phyloP scores from a whole-genome alignment of 208 protist species.

The Trichomonas gallinae region DNA sequence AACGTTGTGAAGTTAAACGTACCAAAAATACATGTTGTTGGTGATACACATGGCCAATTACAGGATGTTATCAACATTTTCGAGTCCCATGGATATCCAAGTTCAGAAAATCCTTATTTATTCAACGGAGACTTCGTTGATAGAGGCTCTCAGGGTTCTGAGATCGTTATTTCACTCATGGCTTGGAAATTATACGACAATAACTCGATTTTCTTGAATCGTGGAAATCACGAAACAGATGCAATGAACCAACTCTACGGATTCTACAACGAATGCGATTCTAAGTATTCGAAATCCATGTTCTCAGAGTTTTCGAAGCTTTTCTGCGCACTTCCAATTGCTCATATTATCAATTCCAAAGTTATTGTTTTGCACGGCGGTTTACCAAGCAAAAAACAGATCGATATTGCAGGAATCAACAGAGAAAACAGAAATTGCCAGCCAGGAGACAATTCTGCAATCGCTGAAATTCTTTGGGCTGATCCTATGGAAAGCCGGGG shows the following conservation, averaged over 20 bases:
- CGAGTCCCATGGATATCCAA: constrained; percentile 6
- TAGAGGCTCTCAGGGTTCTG: neutral
- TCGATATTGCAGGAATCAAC: neutral
- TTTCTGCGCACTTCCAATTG: neutral
- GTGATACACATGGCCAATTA: constrained; percentile 25
- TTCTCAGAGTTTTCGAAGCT: neutral
- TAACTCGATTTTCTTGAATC: neutral
- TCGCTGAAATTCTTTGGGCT: constrained; percentile 29
- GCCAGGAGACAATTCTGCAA: neutral
- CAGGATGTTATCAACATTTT: constrained; percentile 25
- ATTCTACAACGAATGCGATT: neutral
- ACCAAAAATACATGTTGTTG: neutral
- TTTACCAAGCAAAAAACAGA: neutral
- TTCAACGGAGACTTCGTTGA: constrained; percentile 31
- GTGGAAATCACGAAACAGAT: constrained; percentile 8
- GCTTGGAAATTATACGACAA: constrained; percentile 15
- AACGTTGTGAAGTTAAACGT: neutral
- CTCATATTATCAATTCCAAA: neutral
- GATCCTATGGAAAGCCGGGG: constrained; percentile 27
- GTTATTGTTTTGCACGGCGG: constrained; percentile 19
- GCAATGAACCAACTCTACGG: neutral
- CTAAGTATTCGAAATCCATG: neutral
- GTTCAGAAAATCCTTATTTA: constrained; percentile 16
- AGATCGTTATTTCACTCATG: constrained; percentile 9
- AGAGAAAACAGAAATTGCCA: neutral